Percentiles rank a stretch among this genome's conserved stretches.
These are phyloP conservation scores for Aphanomyces astaci DNA, from an alignment of 352 stramenopile species.

Conservation along the genomic window DNA sequence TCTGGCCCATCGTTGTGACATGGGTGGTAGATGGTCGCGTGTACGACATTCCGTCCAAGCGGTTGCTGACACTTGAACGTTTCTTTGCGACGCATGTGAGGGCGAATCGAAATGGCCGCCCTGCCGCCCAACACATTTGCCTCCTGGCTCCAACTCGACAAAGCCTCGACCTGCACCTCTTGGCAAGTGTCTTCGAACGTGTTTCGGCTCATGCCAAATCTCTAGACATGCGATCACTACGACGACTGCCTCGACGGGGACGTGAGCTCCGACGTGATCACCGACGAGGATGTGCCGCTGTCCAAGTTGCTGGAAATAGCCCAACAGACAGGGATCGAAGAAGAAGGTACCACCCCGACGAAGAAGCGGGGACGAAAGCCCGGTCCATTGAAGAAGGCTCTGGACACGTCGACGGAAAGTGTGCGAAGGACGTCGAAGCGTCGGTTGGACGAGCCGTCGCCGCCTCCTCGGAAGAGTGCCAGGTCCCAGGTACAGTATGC, in stretches of 20 bases:
- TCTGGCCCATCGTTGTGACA: too few relatives aligned
- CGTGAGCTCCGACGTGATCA: neutral
- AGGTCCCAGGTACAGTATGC: neutral
- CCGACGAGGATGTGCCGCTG: neutral
- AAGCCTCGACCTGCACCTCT: conserved; percentile 15
- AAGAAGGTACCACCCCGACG: too few relatives aligned
- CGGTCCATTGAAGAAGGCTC: too few relatives aligned
- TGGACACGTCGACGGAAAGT: too few relatives aligned
- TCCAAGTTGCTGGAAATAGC: neutral
- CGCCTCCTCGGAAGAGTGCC: neutral
- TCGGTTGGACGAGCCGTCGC: neutral
- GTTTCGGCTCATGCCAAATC: neutral
- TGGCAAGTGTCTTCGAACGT: conserved; percentile 1
- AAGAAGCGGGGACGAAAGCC: neutral
- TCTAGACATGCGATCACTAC: conserved; percentile 15
- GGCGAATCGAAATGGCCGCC: neutral
- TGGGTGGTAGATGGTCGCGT: conserved; percentile 18
- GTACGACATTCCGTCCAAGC: neutral
- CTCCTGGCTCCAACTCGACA: neutral
- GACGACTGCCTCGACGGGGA: neutral
- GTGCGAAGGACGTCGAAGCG: neutral
- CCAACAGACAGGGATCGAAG: neutral
- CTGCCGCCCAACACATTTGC: conserved; percentile 3
- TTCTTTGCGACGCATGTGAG: conserved; percentile 12
- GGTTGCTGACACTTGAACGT: neutral